Evolutionary conservation across 2,329 filamentous ascomycete species (phyloP).

Genomic region (Fusarium beomiforme): DNA sequence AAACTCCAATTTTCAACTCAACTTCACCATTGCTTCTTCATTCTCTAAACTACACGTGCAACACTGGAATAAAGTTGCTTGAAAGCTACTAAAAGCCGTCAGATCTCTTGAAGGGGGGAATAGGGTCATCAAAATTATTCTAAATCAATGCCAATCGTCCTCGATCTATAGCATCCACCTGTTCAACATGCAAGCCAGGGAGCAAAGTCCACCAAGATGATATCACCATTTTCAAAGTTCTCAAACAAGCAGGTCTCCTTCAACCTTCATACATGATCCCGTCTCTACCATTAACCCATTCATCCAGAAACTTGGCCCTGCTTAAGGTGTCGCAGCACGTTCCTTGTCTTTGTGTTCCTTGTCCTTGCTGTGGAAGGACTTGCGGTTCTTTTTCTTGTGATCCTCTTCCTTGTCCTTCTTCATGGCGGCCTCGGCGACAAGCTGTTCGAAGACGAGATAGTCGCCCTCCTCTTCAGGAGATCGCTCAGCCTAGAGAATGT

Average conservation of each 20-base stretch:
- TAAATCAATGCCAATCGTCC: slow-evolving; percentile 41
- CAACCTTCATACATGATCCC: neutral
- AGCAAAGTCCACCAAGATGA: neutral
- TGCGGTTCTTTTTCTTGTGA: slow-evolving; percentile 67
- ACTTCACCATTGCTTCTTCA: neutral
- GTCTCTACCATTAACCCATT: neutral
- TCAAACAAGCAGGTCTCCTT: slow-evolving; percentile 4
- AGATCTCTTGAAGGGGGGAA: slow-evolving; percentile 29
- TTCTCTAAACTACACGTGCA: neutral
- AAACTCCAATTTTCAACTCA: slow-evolving; percentile 11
- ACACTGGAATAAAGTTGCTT: neutral
- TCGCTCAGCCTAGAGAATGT: slow-evolving; percentile 74
- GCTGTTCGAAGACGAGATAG: slow-evolving; percentile 97
- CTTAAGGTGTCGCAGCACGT: slow-evolving; percentile 2
- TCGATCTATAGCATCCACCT: slow-evolving; percentile 24
- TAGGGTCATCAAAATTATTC: slow-evolving; percentile 42
- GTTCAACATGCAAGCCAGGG: slow-evolving; percentile 1
- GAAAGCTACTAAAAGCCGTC: neutral
- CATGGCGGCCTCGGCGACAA: slow-evolving; percentile 94
- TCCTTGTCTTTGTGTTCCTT: slow-evolving; percentile 28
- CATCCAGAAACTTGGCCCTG: neutral
- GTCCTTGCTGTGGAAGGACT: slow-evolving; percentile 38
- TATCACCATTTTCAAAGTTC: slow-evolving; percentile 1
- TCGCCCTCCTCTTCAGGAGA: slow-evolving; percentile 97
- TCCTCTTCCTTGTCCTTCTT: slow-evolving; percentile 83